Evolutionary conservation across 2,329 filamentous ascomycete genomes (phyloP), one percentile per base, ranked within the genome.

Genomic region (Fusarium cicatricum): DNA sequence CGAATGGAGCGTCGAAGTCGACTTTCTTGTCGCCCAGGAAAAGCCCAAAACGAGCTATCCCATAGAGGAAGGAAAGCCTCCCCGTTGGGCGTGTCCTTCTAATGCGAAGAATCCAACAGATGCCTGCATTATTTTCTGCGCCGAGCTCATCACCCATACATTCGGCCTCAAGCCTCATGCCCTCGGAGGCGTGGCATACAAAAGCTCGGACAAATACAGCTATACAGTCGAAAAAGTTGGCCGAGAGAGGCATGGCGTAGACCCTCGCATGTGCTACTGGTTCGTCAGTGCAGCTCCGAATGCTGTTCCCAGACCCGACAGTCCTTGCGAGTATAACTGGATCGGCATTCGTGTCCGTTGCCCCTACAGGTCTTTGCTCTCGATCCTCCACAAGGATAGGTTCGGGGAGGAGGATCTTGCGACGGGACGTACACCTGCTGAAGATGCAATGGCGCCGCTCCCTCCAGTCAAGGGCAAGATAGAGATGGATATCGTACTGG

Each of bases 291-390:
- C 67, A 4, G 56, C 62, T 0, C 15, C 29, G 12, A 52, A 50
- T 3, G 58, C 63, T 15, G 17, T 45, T 3, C 26, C 60, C 7
- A 57, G 31, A 9, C 16, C 16, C 2, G 37, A 15, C 10, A 60
- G 65, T 33, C 66, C 67, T 4, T 29, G 19, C 2, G 69, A 68
- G 3, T 63, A 62, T 17, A 66, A 69, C 28, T 72, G 62, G 59
- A 56, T 70, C 10, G 71, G 69, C 10, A 58, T 70, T 40, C 66
- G 55, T 31, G 49, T 70, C 21, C 57, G 67, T n/a, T 66, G 58
- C 14, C 68, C 67, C 2, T 52, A 39, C 31, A 26, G 9, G 5
- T 16, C 45, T 1, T n/a, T 58, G 16, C 36, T n/a, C 4, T 45
- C 31, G 12, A 26, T 50, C 32, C 46, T 43, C 14, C 26, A 34